These are phyloP conservation scores for Phylloporus arenicola DNA, from an alignment of 768 basidiomycete species.

Conservation along the genomic window DNA sequence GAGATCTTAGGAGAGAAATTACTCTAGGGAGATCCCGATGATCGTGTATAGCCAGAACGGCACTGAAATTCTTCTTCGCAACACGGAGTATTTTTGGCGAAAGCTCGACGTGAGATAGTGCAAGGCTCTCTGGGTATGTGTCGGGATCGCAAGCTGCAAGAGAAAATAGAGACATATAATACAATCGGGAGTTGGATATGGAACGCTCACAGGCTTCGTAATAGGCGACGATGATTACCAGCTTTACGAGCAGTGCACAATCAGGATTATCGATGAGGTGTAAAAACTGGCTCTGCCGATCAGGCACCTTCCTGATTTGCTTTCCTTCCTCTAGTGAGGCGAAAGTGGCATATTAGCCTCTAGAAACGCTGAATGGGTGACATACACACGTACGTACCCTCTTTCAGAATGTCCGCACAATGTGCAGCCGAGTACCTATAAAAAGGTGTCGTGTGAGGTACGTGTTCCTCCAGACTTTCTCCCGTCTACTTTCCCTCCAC, in stretches of 20 bases:
- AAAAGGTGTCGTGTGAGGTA: background rate
- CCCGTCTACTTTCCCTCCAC: background rate
- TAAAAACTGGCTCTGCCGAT: slow-evolving; percentile 10
- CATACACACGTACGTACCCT: no score
- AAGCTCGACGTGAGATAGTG: background rate
- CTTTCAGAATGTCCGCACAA: background rate
- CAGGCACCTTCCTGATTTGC: slow-evolving; percentile 10
- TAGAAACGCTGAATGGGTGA: no score
- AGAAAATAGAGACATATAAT: background rate
- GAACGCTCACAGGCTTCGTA: slow-evolving; percentile 16
- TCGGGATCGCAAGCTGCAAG: slow-evolving; percentile 7
- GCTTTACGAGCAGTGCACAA: slow-evolving; percentile 16
- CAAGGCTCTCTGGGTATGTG: background rate
- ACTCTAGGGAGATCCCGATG: slow-evolving; percentile 19
- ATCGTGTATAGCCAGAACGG: slow-evolving; percentile 7
- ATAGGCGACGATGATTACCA: slow-evolving; percentile 20
- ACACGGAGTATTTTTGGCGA: slow-evolving; percentile 1
- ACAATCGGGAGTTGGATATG: no score
- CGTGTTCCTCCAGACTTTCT: background rate
- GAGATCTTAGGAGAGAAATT: slow-evolving; percentile 15
- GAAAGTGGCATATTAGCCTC: background rate
- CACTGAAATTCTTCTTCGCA: slow-evolving; percentile 12
- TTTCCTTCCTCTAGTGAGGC: slow-evolving; percentile 9
- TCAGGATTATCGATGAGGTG: slow-evolving; percentile 7
- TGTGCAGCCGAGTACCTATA: background rate